Conservation (phyloP, 768 basidiomycete genomes). For the Pisolithus sp. region DNA sequence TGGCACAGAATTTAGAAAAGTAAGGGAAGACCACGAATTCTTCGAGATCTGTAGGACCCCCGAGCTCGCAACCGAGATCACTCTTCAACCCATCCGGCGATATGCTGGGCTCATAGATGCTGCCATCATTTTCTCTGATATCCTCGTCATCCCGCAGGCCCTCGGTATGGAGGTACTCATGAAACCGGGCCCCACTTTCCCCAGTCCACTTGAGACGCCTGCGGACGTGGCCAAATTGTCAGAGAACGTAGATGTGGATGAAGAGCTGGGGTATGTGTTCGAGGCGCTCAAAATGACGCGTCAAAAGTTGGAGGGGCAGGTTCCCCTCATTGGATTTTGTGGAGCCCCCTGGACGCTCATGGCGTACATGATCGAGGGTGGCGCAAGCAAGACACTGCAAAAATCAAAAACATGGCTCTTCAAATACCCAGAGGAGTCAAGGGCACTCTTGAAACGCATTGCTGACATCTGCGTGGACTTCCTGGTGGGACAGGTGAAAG, state of each 20-base stretch:
- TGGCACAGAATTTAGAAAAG: conserved; percentile 73
- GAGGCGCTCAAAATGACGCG: conserved; percentile 86
- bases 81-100: conserved; percentile 88
- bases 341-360: conserved; percentile 99
- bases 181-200: conserved; percentile 88
- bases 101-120: conserved; percentile 87
- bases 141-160: conserved; percentile 95
- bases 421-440: conserved; percentile 80
- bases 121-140: conserved; percentile 97
- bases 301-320: conserved; percentile 72
- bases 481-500: conserved; percentile 87
- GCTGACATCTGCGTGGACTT: conserved; percentile 88
- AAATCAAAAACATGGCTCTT: conserved; percentile 95
- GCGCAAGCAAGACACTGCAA: conserved; percentile 82
- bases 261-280: conserved; percentile 88
- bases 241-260: conserved; percentile 64
- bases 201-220: conserved; percentile 75
- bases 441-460: conserved; percentile 67
- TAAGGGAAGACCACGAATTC: conserved; percentile 85
- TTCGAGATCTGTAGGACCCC: conserved; percentile 94
- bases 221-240: conserved; percentile 61
- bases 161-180: conserved; percentile 95
- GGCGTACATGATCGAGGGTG: conserved; percentile 97
- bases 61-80: conserved; percentile 81
- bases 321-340: conserved; percentile 95